A percentile compares a stretch with the other conserved stretches of the same genome.
Conservation (phyloP, 2,329 filamentous ascomycete genomes). For the Zymoseptoria tritici region DNA sequence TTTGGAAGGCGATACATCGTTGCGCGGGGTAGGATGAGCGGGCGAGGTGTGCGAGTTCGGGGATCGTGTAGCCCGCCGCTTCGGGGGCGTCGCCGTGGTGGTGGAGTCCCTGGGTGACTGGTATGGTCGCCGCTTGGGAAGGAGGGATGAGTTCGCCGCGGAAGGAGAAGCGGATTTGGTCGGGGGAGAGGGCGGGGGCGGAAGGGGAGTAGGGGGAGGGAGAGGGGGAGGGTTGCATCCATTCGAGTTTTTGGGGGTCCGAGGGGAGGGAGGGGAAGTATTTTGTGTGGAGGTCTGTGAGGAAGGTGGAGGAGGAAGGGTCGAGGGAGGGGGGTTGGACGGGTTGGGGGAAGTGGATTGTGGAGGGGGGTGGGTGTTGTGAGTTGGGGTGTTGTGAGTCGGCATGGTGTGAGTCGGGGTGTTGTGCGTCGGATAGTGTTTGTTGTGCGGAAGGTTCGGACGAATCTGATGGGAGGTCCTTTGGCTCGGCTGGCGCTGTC, state of each 20-base stretch:
- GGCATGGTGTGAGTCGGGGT: not conserved
- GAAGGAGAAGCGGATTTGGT: slow-evolving; percentile 83
- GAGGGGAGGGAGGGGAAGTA: slow-evolving; percentile 87
- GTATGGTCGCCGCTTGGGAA: slow-evolving; percentile 62
- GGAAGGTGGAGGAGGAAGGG: slow-evolving; percentile 73
- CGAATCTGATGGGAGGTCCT: slow-evolving; percentile 3
- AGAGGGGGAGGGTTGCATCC: slow-evolving; percentile 69
- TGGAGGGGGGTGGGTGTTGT: not conserved
- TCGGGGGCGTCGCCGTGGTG: slow-evolving; percentile 90
- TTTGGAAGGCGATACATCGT: slow-evolving; percentile 85
- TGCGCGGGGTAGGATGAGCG: slow-evolving; percentile 79
- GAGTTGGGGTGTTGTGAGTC: not conserved
- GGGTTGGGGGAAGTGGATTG: slow-evolving; percentile 53
- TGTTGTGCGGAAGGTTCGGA: not conserved
- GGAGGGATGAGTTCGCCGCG: slow-evolving; percentile 73
- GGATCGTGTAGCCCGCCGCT: slow-evolving; percentile 87
- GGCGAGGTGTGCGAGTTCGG: slow-evolving; percentile 72
- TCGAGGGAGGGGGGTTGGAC: slow-evolving; percentile 64
- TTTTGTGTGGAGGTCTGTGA: slow-evolving; percentile 75
- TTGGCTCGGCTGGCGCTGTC: not conserved
- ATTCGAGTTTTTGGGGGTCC: slow-evolving; percentile 77
- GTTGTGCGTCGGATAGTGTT: not conserved
- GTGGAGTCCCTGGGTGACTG: slow-evolving; percentile 71
- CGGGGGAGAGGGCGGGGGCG: slow-evolving; percentile 52
- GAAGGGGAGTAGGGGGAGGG: slow-evolving; percentile 49